Base-by-base conservation (phyloP, 305 asterid species). In the Rubia occidens region DNA sequence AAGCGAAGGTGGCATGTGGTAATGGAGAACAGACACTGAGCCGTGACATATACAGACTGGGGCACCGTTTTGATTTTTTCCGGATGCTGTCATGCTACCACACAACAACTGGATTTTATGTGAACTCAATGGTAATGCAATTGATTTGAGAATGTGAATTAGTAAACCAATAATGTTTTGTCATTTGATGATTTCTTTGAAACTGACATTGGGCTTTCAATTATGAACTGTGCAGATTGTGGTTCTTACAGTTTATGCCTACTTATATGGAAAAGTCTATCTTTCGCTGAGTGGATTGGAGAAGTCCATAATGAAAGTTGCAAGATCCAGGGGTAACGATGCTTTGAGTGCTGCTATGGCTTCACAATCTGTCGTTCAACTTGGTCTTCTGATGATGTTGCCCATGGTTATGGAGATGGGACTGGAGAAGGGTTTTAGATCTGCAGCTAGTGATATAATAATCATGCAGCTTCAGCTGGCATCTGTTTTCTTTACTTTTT, bases 1-100 rank as follows among this genome's bases (percentile, higher is more conserved):
- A 94, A 81, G 97, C 99, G 67, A 94, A 94, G 86, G 99, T 94
- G 76, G 96, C 99, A 32, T 94, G 99, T 75, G 99, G 99, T 74
- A 94, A 94, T 72, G 99, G 97, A 76, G 99, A 91, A 83, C 99
- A 94, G 91, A 84, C 88, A 8, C 93, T 94, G 70, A 91, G 97
- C 84, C 97, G 99, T 74, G 99, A 94, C 78, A 74, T 94, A 77
- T 94, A 94, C 91, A 84, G 99, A 86, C 78, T 94, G 81, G 99
- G 99, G 26, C 99, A 94, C 70, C 97, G 99, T 71, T 94, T 94
- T 69, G 99, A 94, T 81, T 94, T 94, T 87, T 94, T 94, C 84
- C 96, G 99, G 76, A 94, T 94, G 99, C 84, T 94, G 61, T 94
- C 99, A 15, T 83, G 82, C 79, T 94, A 82, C 83, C 84, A 84